Conservation (phyloP, 345 rosid species). For the Streptanthus diversifolius region DNA sequence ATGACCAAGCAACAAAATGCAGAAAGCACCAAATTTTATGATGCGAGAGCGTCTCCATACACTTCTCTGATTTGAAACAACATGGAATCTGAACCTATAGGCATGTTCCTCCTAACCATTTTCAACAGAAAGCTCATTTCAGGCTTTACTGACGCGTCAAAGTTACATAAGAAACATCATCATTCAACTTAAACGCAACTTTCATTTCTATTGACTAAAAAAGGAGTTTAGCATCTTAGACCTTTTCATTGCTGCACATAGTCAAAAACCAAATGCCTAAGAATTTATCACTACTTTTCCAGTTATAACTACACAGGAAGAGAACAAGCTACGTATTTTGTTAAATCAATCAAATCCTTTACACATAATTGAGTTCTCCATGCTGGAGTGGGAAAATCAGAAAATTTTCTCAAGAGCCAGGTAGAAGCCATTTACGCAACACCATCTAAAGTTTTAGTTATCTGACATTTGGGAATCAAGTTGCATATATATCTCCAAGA, state of each 20-base stretch:
- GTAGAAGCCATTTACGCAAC: not conserved
- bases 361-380: not conserved
- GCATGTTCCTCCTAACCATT: slow-evolving; percentile 4
- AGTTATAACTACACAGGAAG: not conserved
- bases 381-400: not conserved
- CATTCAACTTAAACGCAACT: not conserved
- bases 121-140: slow-evolving; percentile 10
- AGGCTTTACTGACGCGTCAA: not conserved
- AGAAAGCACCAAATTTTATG: not conserved
- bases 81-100: not conserved
- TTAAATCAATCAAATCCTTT: not conserved
- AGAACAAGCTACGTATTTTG: not conserved
- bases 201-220: not conserved
- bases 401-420: not conserved
- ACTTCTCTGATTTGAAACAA: not conserved
- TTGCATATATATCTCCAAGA: not conserved
- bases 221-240: not conserved
- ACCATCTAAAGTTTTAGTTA: not conserved
- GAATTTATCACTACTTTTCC: not conserved
- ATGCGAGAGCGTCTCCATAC: not conserved
- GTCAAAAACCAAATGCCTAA: not conserved
- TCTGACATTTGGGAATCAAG: not conserved
- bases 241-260: slow-evolving; percentile 5
- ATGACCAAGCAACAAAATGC: not conserved
- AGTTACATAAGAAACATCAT: slow-evolving; percentile 1